phyloP scores from a whole-genome alignment of 2,329 filamentous ascomycete genomes.

The Cordyceps farinosa region DNA sequence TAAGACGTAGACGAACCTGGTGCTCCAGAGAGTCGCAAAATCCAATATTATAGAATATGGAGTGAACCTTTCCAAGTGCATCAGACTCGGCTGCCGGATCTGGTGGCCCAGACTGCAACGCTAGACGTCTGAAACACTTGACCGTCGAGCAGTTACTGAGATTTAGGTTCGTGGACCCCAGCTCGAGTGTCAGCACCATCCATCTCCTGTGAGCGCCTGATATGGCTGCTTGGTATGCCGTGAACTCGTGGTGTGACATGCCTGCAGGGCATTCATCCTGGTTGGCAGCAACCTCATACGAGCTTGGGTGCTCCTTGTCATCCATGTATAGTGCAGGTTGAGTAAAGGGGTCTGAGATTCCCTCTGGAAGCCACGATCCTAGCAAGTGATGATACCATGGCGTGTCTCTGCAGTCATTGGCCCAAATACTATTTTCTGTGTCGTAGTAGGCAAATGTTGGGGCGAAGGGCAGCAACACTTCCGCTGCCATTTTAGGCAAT shows the following conservation, averaged over 20 bases:
- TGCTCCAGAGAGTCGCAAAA: slow-evolving; percentile 35
- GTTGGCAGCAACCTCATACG: slow-evolving; percentile 51
- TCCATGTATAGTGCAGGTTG: slow-evolving; percentile 19
- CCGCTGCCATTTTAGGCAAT: slow-evolving; percentile 16
- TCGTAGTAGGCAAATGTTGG: slow-evolving; percentile 24
- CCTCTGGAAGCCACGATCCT: slow-evolving; percentile 27
- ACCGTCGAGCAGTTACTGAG: slow-evolving; percentile 53
- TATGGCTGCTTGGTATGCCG: slow-evolving; percentile 46
- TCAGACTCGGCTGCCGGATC: slow-evolving; percentile 47
- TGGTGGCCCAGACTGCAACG: slow-evolving; percentile 52
- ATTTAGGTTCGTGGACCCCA: slow-evolving; percentile 54
- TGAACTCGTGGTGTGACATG: slow-evolving; percentile 49
- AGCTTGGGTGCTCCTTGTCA: slow-evolving; percentile 40
- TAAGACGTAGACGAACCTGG: slow-evolving; percentile 43
- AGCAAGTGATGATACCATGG: slow-evolving; percentile 17
- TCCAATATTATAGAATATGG: not conserved
- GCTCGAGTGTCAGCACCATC: slow-evolving; percentile 46
- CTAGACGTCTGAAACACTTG: slow-evolving; percentile 48
- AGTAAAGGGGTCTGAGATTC: slow-evolving; percentile 20
- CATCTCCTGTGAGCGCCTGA: slow-evolving; percentile 47
- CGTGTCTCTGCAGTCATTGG: slow-evolving; percentile 13
- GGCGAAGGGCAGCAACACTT: slow-evolving; percentile 22
- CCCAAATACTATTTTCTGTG: slow-evolving; percentile 18
- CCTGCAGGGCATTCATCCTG: slow-evolving; percentile 45
- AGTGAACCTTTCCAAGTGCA: slow-evolving; percentile 14